phyloP scores from a whole-genome alignment of 495 filamentous ascomycete genomes.

The Hypoxylon cercidicola region DNA sequence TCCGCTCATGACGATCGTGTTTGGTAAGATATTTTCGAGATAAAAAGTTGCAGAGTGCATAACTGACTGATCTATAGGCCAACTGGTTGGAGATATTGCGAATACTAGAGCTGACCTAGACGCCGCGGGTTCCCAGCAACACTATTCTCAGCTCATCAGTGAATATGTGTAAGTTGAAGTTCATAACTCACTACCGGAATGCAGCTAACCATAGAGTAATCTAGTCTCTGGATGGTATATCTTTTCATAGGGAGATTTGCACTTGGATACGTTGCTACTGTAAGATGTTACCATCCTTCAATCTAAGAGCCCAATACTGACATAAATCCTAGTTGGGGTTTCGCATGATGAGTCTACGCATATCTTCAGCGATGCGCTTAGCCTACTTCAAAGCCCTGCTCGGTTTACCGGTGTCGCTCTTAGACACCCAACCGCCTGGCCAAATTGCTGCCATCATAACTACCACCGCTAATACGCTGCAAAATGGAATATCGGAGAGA shows the following conservation, averaged over 20 bases:
- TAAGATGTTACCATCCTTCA: slow-evolving; percentile 41
- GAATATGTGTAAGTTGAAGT: slow-evolving; percentile 42
- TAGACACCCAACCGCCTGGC: slow-evolving; percentile 65
- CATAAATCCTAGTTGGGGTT: slow-evolving; percentile 57
- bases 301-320: not conserved
- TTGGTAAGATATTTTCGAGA: slow-evolving; percentile 46
- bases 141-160: slow-evolving; percentile 35
- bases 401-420: slow-evolving; percentile 60
- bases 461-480: slow-evolving; percentile 69
- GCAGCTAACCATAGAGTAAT: slow-evolving; percentile 6
- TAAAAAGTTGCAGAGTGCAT: not conserved
- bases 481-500: slow-evolving; percentile 74
- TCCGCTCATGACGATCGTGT: slow-evolving; percentile 61
- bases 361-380: slow-evolving; percentile 64
- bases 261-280: slow-evolving; percentile 66
- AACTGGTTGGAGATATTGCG: slow-evolving; percentile 51
- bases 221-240: slow-evolving; percentile 67
- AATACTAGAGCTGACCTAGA: slow-evolving; percentile 28
- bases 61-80: slow-evolving; percentile 43
- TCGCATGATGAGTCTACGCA: slow-evolving; percentile 63
- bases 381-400: slow-evolving; percentile 64
- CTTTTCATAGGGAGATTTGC: slow-evolving; percentile 70
- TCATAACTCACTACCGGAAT: not conserved
- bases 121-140: slow-evolving; percentile 23
- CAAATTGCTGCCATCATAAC: slow-evolving; percentile 70